phyloP scores from a whole-genome alignment of 441 rosid genomes.

The Eutrema salsugineum region DNA sequence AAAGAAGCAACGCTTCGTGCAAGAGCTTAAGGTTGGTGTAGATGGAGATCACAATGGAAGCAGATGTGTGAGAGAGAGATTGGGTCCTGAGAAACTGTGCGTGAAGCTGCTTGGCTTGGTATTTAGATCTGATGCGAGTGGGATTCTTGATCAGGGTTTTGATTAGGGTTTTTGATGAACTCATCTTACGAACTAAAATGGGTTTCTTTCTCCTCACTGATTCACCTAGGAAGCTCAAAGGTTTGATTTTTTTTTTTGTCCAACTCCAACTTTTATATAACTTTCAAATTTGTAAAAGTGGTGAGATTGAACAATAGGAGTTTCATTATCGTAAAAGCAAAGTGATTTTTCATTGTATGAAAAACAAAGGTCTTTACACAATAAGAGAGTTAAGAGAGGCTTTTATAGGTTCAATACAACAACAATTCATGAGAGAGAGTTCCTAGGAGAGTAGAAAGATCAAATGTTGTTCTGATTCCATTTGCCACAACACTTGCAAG shows the following conservation, averaged over 20 bases:
- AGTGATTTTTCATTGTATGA: not conserved
- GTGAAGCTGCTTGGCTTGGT: slow-evolving; percentile 66
- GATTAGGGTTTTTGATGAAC: slow-evolving; percentile 36
- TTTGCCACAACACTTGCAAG: not conserved
- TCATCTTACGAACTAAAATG: slow-evolving; percentile 25
- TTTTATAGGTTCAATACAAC: not conserved
- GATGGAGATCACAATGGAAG: slow-evolving; percentile 50
- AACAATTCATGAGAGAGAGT: not conserved
- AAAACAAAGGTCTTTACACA: not conserved
- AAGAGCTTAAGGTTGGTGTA: slow-evolving; percentile 59
- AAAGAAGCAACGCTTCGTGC: slow-evolving; percentile 45
- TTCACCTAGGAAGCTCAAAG: not conserved
- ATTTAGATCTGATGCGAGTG: slow-evolving; percentile 31
- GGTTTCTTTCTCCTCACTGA: too few species aligned
- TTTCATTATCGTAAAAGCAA: not conserved
- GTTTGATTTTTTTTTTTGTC: not conserved
- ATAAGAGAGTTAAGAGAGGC: not conserved
- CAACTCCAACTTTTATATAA: not conserved
- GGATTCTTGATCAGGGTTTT: slow-evolving; percentile 42
- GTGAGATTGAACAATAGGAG: not conserved
- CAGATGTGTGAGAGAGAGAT: slow-evolving; percentile 33
- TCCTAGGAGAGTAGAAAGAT: not conserved
- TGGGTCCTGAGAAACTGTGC: slow-evolving; percentile 57
- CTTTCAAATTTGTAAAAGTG: not conserved
- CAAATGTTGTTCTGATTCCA: not conserved